phyloP scores from a whole-genome alignment of 768 basidiomycete genomes.

The Omphalotus guepiniiformis region DNA sequence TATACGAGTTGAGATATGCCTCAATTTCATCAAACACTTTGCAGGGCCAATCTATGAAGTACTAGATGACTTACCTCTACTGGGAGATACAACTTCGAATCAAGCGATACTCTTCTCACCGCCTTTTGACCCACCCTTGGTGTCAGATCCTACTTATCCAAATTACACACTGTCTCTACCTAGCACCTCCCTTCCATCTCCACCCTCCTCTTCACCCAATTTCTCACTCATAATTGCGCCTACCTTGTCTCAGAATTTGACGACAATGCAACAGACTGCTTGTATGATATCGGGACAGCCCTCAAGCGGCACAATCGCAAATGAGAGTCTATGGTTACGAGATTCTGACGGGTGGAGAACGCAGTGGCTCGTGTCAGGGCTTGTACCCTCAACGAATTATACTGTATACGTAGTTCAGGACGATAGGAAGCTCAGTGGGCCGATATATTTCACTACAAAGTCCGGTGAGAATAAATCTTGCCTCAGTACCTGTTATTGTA shows the following conservation, averaged over 20 bases:
- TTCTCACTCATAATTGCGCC: slow-evolving; percentile 54
- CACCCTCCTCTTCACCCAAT: slow-evolving; percentile 41
- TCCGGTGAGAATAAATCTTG: slow-evolving; percentile 41
- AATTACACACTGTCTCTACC: slow-evolving; percentile 72
- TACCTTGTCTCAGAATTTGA: slow-evolving; percentile 31
- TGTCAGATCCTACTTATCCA: slow-evolving; percentile 50
- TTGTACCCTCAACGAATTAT: slow-evolving; percentile 70
- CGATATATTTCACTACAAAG: slow-evolving; percentile 73
- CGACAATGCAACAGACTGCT: slow-evolving; percentile 48
- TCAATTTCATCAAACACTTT: background rate
- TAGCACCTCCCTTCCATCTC: slow-evolving; percentile 39
- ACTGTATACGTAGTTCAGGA: slow-evolving; percentile 65
- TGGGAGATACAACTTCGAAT: slow-evolving; percentile 73
- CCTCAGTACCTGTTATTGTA: background rate
- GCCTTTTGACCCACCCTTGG: slow-evolving; percentile 32
- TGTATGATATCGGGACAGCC: slow-evolving; percentile 49
- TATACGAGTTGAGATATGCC: background rate
- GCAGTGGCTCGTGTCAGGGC: slow-evolving; percentile 61
- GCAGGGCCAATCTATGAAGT: slow-evolving; percentile 43
- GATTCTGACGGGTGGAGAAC: slow-evolving; percentile 57
- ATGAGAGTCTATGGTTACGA: slow-evolving; percentile 52
- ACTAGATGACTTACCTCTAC: slow-evolving; percentile 41
- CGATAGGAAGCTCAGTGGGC: slow-evolving; percentile 54
- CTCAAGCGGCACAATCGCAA: slow-evolving; percentile 34
- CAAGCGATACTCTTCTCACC: slow-evolving; percentile 73